A percentile compares a stretch with the other conserved stretches of the same genome.
Conservation (phyloP, 2,329 filamentous ascomycete species). For the Penicillium sp. region DNA sequence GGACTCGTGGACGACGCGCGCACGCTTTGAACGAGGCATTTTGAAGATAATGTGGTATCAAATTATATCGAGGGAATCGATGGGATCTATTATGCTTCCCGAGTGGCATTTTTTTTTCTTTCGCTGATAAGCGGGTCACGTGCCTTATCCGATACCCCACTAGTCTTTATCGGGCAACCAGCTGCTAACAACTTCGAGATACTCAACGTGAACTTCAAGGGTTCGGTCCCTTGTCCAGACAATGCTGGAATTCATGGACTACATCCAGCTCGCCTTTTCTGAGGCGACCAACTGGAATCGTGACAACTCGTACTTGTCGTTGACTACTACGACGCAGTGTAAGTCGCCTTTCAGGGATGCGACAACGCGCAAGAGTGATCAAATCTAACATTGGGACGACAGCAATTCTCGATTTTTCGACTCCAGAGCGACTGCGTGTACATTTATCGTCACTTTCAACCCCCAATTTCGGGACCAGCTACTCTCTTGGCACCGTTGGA, state of each 20-base stretch:
- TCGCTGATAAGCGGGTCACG: conserved; percentile 41
- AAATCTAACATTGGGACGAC: conserved; percentile 4
- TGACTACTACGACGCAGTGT: conserved; percentile 83
- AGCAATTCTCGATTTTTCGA: conserved; percentile 86
- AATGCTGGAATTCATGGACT: conserved; percentile 98
- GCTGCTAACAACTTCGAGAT: conserved; percentile 21
- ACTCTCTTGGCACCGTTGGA: conserved; percentile 84
- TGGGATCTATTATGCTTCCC: conserved; percentile 8
- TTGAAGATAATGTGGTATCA: conserved; percentile 31
- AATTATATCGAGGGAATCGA: conserved; percentile 11
- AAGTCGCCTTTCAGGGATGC: conserved; percentile 29
- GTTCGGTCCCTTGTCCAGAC: conserved; percentile 22
- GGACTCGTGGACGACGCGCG: conserved; percentile 84
- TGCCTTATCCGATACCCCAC: conserved; percentile 35
- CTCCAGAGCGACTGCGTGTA: conserved; percentile 79
- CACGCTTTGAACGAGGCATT: conserved; percentile 97
- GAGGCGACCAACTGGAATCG: conserved; percentile 82
- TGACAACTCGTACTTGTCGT: conserved; percentile 86
- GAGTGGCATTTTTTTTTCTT: conserved; percentile 37
- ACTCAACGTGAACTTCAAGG: neutral
- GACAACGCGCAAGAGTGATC: neutral
- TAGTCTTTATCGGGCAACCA: conserved; percentile 35
- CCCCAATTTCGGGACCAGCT: conserved; percentile 90
- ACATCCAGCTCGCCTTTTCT: conserved; percentile 89
- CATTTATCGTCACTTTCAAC: conserved; percentile 89